Conservation (phyloP, 1,284 basidiomycete genomes). For the Apiotrichum mycotoxinovorans region DNA sequence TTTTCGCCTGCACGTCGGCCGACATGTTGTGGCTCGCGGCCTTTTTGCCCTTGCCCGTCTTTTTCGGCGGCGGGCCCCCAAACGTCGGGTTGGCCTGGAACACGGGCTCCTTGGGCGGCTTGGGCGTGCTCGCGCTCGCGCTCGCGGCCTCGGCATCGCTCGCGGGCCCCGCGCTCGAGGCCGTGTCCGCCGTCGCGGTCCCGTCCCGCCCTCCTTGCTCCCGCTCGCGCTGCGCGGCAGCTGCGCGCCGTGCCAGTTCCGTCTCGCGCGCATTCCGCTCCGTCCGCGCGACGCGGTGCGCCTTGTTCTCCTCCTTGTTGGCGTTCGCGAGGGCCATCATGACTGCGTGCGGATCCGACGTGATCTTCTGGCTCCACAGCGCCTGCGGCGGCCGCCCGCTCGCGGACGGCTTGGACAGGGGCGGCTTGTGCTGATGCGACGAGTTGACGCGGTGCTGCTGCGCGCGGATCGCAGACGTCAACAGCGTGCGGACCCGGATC, state of each 20-base stretch:
- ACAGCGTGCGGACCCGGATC: constrained; percentile 32
- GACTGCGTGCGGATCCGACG: constrained; percentile 33
- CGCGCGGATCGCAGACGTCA: constrained; percentile 33
- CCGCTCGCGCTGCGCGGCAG: constrained; percentile 13
- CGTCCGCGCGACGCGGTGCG: constrained; percentile 37
- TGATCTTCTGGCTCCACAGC: constrained; percentile 38
- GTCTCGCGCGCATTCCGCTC: constrained; percentile 41
- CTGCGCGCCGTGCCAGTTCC: constrained; percentile 30
- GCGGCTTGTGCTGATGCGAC: constrained; percentile 32
- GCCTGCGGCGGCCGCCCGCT: constrained; percentile 12
- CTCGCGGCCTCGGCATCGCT: constrained; percentile 5
- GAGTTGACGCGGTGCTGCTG: constrained; percentile 42
- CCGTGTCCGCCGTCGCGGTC: neutral
- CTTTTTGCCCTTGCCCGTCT: constrained; percentile 16
- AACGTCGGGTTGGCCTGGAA: constrained; percentile 22
- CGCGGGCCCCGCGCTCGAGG: constrained; percentile 1
- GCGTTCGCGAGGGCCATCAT: constrained; percentile 30
- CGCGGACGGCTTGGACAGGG: constrained; percentile 17
- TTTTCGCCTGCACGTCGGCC: constrained; percentile 40
- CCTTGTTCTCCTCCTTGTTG: constrained; percentile 40
- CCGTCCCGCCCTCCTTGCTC: constrained; percentile 1
- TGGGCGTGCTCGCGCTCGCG: constrained; percentile 3
- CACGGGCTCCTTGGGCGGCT: constrained; percentile 9
- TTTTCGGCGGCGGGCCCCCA: constrained; percentile 16
- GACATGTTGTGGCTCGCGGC: constrained; percentile 23